Evolutionary conservation across 1,284 basidiomycete species (phyloP).

Genomic region (Laetiporus sulphureus): DNA sequence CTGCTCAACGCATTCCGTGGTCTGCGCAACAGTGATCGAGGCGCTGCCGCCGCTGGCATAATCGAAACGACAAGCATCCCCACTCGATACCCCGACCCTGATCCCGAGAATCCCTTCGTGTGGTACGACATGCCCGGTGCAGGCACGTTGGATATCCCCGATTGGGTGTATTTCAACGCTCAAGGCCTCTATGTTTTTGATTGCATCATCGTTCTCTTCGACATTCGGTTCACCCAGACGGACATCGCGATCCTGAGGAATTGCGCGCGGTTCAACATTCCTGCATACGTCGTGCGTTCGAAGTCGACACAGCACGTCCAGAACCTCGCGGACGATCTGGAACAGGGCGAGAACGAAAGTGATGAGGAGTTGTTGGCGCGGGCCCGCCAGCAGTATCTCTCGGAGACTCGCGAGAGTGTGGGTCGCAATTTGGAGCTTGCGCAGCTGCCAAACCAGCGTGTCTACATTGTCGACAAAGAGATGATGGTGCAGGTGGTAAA

Average conservation of each 20-base stretch:
- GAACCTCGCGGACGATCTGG: constrained; percentile 1
- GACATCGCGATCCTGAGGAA: constrained; percentile 6
- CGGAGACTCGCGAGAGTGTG: constrained; percentile 1
- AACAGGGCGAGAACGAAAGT: constrained; percentile 1
- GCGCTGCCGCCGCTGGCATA: not conserved
- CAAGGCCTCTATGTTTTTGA: constrained; percentile 6
- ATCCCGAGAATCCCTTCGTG: too few species aligned
- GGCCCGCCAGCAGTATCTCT: constrained; percentile 2
- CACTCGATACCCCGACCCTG: too few species aligned
- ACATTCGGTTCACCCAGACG: constrained; percentile 2
- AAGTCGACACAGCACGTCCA: constrained; percentile 5
- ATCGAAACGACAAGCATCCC: not conserved
- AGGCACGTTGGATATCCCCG: too few species aligned
- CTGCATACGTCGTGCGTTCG: constrained; percentile 6
- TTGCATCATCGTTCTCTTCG: constrained; percentile 4
- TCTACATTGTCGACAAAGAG: constrained; percentile 7
- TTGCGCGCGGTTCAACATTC: too few species aligned
- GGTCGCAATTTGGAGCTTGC: constrained; percentile 1
- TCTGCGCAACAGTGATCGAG: not conserved
- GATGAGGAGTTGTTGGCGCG: not conserved
- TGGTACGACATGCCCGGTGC: too few species aligned
- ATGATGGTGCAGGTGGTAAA: not conserved
- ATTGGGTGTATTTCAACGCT: constrained; percentile 4
- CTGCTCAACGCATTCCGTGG: constrained; percentile 4
- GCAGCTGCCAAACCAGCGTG: not conserved